A percentile compares a stretch with the other conserved stretches of the same genome.
Conservation (phyloP, 176 grass and related monocot species). For the Carex scoparia region DNA sequence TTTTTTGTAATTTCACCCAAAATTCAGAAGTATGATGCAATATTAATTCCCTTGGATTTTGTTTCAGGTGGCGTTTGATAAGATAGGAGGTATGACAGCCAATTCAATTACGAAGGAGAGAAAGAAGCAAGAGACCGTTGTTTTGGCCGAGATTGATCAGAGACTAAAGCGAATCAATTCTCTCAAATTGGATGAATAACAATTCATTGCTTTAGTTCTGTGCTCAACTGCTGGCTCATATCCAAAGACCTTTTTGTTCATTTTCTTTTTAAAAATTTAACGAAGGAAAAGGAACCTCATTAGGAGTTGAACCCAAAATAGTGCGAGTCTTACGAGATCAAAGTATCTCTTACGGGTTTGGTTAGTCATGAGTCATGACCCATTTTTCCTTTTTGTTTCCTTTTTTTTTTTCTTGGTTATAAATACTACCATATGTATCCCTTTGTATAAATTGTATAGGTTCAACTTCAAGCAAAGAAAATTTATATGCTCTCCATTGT, state of each 20-base stretch:
- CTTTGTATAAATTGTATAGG: slow-evolving; percentile 28
- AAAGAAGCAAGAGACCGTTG: slow-evolving; percentile 81
- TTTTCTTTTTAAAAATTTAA: slow-evolving; percentile 17
- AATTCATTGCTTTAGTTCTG: not conserved
- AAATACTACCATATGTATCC: slow-evolving; percentile 7
- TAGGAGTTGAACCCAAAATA: not conserved
- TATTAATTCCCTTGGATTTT: not conserved
- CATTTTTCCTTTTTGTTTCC: not conserved
- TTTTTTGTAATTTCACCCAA: not conserved
- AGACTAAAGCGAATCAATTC: slow-evolving; percentile 70
- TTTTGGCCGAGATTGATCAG: slow-evolving; percentile 93
- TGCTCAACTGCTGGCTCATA: not conserved
- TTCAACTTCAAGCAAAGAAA: slow-evolving; percentile 19
- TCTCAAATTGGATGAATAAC: slow-evolving; percentile 70
- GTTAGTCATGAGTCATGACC: slow-evolving; percentile 6
- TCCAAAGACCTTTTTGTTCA: not conserved
- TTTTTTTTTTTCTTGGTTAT: not conserved
- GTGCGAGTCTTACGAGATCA: slow-evolving; percentile 1
- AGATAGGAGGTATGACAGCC: slow-evolving; percentile 84
- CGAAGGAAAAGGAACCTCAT: not conserved
- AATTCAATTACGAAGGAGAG: slow-evolving; percentile 94
- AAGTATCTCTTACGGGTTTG: slow-evolving; percentile 15
- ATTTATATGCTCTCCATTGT: not conserved
- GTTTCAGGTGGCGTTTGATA: slow-evolving; percentile 83
- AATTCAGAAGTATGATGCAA: not conserved